These are phyloP conservation scores for Wickerhamiella pararugosa DNA, from an alignment of 1,139 yeast genomes.

Conservation along the genomic window DNA sequence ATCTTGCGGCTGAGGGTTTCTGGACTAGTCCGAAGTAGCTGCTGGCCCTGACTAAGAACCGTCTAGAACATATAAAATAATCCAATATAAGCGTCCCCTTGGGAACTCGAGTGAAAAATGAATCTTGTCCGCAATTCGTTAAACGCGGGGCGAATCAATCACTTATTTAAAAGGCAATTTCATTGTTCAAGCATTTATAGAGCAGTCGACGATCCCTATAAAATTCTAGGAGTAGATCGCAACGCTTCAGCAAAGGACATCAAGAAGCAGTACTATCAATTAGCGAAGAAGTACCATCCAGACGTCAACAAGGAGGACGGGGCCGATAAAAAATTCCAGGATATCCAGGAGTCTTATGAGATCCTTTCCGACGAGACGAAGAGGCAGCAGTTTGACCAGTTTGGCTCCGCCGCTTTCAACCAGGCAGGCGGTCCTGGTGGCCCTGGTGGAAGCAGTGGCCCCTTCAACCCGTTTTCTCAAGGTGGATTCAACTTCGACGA, in stretches of 20 bases:
- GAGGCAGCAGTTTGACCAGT: constrained; percentile 81
- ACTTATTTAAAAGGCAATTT: no score
- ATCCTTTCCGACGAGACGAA: constrained; percentile 75
- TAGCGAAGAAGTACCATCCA: constrained; percentile 91
- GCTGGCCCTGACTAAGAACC: no score
- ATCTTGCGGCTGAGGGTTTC: no score
- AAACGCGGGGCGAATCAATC: no score
- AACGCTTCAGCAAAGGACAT: constrained; percentile 67
- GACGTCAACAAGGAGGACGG: constrained; percentile 86
- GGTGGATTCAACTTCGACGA: constrained; percentile 63
- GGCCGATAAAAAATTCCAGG: constrained; percentile 81
- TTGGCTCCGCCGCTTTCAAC: constrained; percentile 77
- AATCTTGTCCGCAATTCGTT: no score
- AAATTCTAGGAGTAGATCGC: constrained; percentile 60
- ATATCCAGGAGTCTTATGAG: constrained; percentile 89
- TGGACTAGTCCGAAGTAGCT: no score
- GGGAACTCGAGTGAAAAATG: no score
- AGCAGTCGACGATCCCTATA: constrained; percentile 57
- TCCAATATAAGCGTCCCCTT: no score
- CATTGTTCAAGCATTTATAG: no score
- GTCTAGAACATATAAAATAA: no score
- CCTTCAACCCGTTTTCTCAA: constrained; percentile 18
- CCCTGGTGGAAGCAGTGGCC: constrained; percentile 14
- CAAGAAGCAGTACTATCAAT: constrained; percentile 82
- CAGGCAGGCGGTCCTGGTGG: constrained; percentile 30